A percentile compares a stretch with the other conserved stretches of the same genome.
These are phyloP conservation scores for Chlorella ohadii DNA, from an alignment of 139 green algal genomes.

Conservation along the genomic window DNA sequence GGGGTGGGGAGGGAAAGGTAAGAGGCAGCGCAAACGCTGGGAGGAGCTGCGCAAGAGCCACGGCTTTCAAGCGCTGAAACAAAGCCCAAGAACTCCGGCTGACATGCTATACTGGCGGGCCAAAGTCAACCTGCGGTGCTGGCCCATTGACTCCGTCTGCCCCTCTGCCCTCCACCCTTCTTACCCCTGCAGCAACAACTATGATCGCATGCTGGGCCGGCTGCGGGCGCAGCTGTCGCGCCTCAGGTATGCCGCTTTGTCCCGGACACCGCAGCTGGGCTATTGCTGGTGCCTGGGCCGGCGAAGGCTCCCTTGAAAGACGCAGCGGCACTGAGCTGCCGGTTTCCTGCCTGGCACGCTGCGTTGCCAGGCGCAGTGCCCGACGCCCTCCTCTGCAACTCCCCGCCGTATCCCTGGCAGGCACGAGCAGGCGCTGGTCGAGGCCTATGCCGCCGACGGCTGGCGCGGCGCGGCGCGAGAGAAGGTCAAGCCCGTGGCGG, in stretches of 20 bases:
- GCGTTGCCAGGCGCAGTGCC: no score
- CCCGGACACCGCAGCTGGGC: no score
- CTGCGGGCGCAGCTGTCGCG: slow-evolving; percentile 54
- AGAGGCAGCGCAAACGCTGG: slow-evolving; percentile 24
- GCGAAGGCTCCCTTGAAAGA: neutral
- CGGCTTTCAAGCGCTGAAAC: no score
- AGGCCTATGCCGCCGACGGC: slow-evolving; percentile 71
- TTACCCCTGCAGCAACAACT: slow-evolving; percentile 33
- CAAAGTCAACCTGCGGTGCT: no score
- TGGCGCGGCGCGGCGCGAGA: slow-evolving; percentile 72
- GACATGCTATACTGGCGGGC: no score
- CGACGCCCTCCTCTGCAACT: no score
- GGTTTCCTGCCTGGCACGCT: neutral
- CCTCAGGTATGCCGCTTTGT: slow-evolving; percentile 16
- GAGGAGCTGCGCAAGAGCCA: slow-evolving; percentile 21
- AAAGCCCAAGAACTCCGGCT: no score
- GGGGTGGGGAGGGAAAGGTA: no score
- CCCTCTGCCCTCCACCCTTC: neutral
- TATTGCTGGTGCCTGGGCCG: no score
- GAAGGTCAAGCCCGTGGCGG: slow-evolving; percentile 65
- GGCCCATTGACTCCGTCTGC: no score
- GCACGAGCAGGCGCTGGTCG: slow-evolving; percentile 55
- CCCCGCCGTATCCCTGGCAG: no score
- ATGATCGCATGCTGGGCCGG: slow-evolving; percentile 44
- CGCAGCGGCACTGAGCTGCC: neutral